Conservation (phyloP, 306 rosid genomes). For the Alnus glutinosa region DNA sequence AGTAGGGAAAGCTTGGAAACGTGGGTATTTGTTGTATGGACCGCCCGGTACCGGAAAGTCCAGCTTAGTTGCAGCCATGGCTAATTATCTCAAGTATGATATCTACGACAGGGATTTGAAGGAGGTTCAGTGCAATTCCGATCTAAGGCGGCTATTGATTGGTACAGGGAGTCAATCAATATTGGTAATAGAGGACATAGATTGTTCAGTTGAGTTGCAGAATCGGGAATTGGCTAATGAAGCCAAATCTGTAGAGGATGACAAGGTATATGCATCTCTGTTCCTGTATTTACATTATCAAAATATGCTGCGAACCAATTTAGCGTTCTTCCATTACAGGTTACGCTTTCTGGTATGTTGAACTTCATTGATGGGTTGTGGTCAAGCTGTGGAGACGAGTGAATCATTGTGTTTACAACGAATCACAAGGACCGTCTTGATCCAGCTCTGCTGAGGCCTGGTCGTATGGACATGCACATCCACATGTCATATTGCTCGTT, state of each 20-base stretch:
- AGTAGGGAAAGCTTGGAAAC: constrained; percentile 66
- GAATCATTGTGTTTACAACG: constrained; percentile 50
- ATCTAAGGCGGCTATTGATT: constrained; percentile 53
- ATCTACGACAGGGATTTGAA: constrained; percentile 57
- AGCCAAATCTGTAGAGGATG: constrained; percentile 32
- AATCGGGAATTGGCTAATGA: constrained; percentile 32
- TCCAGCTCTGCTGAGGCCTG: constrained; percentile 57
- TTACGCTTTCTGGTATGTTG: constrained; percentile 51
- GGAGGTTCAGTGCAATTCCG: constrained; percentile 62
- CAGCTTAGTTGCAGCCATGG: constrained; percentile 62
- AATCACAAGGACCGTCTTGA: constrained; percentile 52
- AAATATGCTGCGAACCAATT: background rate
- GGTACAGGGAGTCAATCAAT: constrained; percentile 53
- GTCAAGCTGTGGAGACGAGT: constrained; percentile 63
- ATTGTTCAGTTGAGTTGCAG: constrained; percentile 53
- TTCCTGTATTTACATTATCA: background rate
- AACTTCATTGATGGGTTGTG: constrained; percentile 68
- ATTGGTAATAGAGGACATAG: constrained; percentile 59
- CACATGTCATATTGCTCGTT: constrained; percentile 50
- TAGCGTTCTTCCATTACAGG: constrained; percentile 23
- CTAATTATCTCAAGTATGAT: constrained; percentile 53
- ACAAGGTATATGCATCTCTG: constrained; percentile 30
- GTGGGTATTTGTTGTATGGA: constrained; percentile 55
- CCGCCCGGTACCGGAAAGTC: constrained; percentile 66
- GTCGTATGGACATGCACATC: constrained; percentile 64